phyloP scores from a whole-genome alignment of 2,329 filamentous ascomycete species.

The Phialocephala subalpina region DNA sequence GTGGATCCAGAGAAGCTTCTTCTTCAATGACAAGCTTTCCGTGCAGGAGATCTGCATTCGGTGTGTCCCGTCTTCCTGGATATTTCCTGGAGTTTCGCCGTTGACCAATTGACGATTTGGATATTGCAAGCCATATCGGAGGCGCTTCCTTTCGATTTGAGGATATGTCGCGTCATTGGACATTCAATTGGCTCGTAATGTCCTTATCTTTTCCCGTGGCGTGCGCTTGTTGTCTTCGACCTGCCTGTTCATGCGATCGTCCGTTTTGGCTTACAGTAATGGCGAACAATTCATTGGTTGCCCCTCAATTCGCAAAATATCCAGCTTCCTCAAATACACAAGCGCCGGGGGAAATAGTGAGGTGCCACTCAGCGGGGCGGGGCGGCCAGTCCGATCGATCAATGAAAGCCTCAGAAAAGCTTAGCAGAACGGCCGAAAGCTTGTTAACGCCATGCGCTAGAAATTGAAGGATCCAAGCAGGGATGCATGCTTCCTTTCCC shows the following conservation, averaged over 20 bases:
- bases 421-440: neutral
- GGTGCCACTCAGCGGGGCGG: too few relatives aligned
- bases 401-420: neutral
- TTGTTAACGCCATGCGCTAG: neutral
- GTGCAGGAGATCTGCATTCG: neutral
- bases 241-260: conserved; percentile 1
- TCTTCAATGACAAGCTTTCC: neutral
- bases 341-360: neutral
- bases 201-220: neutral
- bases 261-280: neutral
- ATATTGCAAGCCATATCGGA: too few relatives aligned
- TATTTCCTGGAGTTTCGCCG: neutral
- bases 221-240: neutral
- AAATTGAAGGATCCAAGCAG: neutral
- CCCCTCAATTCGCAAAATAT: neutral
- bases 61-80: neutral
- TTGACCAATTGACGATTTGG: too few relatives aligned
- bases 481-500: neutral
- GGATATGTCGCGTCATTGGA: neutral
- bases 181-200: neutral
- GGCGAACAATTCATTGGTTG: neutral
- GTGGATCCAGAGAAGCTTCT: neutral
- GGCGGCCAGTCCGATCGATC: neutral
- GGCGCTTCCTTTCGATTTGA: too few relatives aligned
- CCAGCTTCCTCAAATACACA: conserved; percentile 3